A percentile compares a stretch with the other conserved stretches of the same genome.
Conservation (phyloP, 1,284 basidiomycete species). For the Volvariella volvacea region DNA sequence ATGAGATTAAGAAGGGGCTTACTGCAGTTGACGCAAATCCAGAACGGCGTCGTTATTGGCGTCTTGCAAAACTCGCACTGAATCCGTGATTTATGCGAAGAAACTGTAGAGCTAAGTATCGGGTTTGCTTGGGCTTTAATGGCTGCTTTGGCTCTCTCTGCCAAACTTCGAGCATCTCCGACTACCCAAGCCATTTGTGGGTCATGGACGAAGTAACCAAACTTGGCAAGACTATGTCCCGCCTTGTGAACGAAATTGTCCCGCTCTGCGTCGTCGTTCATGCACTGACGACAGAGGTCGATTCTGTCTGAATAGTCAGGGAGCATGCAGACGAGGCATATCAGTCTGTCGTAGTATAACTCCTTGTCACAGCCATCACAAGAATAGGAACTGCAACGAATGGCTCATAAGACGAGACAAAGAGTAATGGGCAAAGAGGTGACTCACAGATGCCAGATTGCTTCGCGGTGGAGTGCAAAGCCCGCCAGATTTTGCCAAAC, state of each 20-base stretch:
- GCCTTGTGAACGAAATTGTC: conserved; percentile 23
- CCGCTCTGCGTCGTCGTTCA: conserved; percentile 19
- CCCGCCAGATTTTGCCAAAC: conserved; percentile 24
- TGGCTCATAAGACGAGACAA: neutral
- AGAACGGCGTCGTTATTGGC: conserved; percentile 22
- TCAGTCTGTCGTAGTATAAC: conserved; percentile 21
- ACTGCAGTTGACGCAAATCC: conserved; percentile 27
- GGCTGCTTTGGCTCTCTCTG: conserved; percentile 18
- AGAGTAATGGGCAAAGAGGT: neutral
- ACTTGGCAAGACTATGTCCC: conserved; percentile 20
- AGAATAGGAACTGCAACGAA: conserved; percentile 18
- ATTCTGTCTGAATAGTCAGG: conserved; percentile 26
- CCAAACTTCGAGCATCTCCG: conserved; percentile 14
- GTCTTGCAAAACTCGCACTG: conserved; percentile 19
- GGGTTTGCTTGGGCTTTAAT: conserved; percentile 10
- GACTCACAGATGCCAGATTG: conserved; percentile 27
- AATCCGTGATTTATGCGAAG: conserved; percentile 10
- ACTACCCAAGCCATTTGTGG: conserved; percentile 19
- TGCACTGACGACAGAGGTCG: conserved; percentile 23
- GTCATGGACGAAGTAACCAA: conserved; percentile 25
- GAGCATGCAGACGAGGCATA: conserved; percentile 25
- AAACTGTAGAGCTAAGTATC: conserved; percentile 7
- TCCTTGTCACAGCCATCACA: conserved; percentile 26
- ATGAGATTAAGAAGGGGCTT: conserved; percentile 9
- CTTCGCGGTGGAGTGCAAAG: conserved; percentile 23